phyloP scores from a whole-genome alignment of 129 eudicot genomes.

The Flaveria robusta region DNA sequence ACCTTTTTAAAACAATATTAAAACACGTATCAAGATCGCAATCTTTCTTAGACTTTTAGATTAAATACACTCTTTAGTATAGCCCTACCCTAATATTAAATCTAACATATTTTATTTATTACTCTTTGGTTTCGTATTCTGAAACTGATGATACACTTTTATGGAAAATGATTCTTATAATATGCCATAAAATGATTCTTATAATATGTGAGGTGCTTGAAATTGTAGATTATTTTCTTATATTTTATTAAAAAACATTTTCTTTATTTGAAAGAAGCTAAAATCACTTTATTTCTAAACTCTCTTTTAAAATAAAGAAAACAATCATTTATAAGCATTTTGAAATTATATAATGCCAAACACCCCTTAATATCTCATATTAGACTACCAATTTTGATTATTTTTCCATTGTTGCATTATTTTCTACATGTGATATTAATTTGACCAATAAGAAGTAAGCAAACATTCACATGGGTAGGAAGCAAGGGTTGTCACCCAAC shows the following conservation, averaged over 20 bases:
- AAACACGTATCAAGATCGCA: too few relatives aligned
- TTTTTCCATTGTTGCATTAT: slow-evolving; percentile 8
- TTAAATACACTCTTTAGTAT: too few relatives aligned
- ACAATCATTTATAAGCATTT: not conserved
- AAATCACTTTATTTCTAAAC: not conserved
- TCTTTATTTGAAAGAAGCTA: not conserved
- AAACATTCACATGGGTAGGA: slow-evolving; percentile 45
- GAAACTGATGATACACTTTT: not conserved
- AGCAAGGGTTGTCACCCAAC: slow-evolving; percentile 46
- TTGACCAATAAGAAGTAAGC: slow-evolving; percentile 37
- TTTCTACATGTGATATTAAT: slow-evolving; percentile 37
- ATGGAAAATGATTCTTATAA: not conserved
- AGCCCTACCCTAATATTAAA: too few relatives aligned
- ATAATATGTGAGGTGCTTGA: too few relatives aligned
- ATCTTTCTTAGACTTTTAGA: too few relatives aligned
- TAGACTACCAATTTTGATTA: slow-evolving; percentile 1
- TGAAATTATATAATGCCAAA: not conserved
- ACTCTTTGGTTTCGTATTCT: not conserved
- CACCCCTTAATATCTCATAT: not conserved
- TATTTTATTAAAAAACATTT: not conserved
- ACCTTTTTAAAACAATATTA: too few relatives aligned
- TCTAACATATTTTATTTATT: too few relatives aligned
- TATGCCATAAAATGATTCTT: too few relatives aligned
- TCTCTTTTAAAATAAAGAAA: not conserved
- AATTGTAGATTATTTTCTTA: too few relatives aligned